Base-by-base conservation (phyloP, 345 rosid genomes). In the Acer yangbiense region DNA sequence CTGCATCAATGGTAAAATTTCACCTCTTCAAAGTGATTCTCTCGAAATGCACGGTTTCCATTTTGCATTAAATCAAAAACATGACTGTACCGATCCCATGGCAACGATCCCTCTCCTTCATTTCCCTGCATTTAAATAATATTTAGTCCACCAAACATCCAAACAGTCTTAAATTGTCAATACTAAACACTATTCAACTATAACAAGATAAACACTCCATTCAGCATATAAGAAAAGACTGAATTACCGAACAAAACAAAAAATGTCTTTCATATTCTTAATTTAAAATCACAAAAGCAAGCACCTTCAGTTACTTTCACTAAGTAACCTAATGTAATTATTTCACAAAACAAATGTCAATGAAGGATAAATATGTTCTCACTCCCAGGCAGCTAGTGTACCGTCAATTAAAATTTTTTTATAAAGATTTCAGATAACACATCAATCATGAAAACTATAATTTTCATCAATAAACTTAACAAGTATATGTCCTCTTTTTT, bases 21-120 rank as follows among this genome's bases (percentile, higher is more conserved):
- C 68, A 91, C 99, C 94, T 92, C 88, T 85, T 92, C 97, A 83
- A 93, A 91, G 80, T 23, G 82, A 77, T 84, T 83, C 23, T 88
- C 88, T 55, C 89, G 91, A 77, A 90, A 93, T 58, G 95, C 88
- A 76, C 69, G 80, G 82, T 93, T 93, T 65, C 95, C 99, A 65
- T 83, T 86, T 78, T 80, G 86, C 41, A 92, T 88, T 23, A 91
- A 89, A 72, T 91, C 89, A 80, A 85, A 85, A 75, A 91, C 94
- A 78, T 85, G 89, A 76, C 80, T 85, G 73, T 84, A 89, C 44
- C 80, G 82, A 64, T 93, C 92, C 92, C 73, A 62, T 18, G 91
- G 88, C 86, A 95, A 79, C 11, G 94, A 85, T 61, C 85, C 84
- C 57, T 82, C 97, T 21, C 89, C 97, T 85, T 90, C 98, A 75